Percentiles rank a stretch among this genome's conserved stretches.
Evolutionary conservation across 2,329 filamentous ascomycete genomes (phyloP).

Genomic region (Pseudodiploospora longispora): DNA sequence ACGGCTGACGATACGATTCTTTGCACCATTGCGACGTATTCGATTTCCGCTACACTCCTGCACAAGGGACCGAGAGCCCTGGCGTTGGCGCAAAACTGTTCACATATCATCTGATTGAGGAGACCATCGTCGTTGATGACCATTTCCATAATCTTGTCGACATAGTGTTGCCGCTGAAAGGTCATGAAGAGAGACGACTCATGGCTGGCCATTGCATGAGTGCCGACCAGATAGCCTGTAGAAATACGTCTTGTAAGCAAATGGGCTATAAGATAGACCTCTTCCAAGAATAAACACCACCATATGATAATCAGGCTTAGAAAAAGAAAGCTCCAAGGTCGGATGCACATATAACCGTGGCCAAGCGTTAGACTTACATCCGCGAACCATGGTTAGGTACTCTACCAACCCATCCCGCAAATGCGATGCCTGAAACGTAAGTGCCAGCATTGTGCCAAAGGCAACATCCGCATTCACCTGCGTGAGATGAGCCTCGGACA

Average conservation of each 20-base stretch:
- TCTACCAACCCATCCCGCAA: constrained; percentile 32
- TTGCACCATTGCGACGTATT: constrained; percentile 23
- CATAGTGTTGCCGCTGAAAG: constrained; percentile 19
- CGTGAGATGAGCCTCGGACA: constrained; percentile 20
- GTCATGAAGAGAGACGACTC: not conserved
- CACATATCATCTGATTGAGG: constrained; percentile 13
- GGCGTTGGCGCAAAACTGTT: constrained; percentile 21
- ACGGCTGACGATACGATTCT: constrained; percentile 17
- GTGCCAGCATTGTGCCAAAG: constrained; percentile 27
- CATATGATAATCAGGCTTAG: no score
- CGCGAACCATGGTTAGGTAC: constrained; percentile 30
- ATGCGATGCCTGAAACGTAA: constrained; percentile 30
- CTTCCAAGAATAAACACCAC: no score
- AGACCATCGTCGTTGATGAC: constrained; percentile 9
- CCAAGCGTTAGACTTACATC: constrained; percentile 18
- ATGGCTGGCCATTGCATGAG: not conserved
- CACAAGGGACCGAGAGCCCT: constrained; percentile 21
- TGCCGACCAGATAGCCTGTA: not conserved
- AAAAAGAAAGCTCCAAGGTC: no score
- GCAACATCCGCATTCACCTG: constrained; percentile 26
- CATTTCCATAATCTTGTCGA: constrained; percentile 18
- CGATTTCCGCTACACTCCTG: constrained; percentile 21
- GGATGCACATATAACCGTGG: no score
- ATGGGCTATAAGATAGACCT: no score
- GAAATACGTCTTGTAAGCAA: not conserved